Base-by-base conservation (phyloP, 352 stramenopile genomes). In the Phytophthora crassamura region DNA sequence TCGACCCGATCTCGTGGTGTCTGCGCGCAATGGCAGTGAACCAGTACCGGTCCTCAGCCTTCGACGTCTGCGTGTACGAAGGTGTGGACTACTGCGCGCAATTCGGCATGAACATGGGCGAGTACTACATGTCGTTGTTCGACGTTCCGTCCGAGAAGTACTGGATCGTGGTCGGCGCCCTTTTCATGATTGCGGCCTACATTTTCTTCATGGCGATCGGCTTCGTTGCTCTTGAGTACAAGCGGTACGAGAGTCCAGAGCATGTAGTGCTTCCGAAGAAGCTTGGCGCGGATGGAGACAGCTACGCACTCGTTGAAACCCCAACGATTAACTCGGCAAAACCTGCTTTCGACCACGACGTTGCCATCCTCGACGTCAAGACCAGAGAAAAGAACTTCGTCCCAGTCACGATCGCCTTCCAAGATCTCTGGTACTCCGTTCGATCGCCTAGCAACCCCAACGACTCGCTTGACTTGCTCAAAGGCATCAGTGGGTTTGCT, bases 1-100 rank as follows among this genome's bases (percentile, higher is more conserved):
- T n/a, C n/a, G 74, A 85, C 50, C 79, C 79, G 0, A 68, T 86
- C n/a, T 48, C 67, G 11, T 86, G 78, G 78, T 58, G 39, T 22
- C 30, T 77, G n/a, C 66, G 73, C 7, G 58, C 59, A 2, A 74
- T 69, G 22, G 65, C 54, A 32, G 66, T 74, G 38, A 74, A 74
- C 14, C 51, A 74, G 20, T 74, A 74, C n/a, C 60, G 52, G 1
- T 71, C 59, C 1, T 15, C 41, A 11, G 7, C 32, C 1, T 71
- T 71, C 12, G 49, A 74, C 22, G 55, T 76, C 11, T 80, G 72
- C 53, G 33, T 60, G 34, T 75, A 77, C 39, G 54, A 77, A 22
- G 53, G 40, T 4, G 20, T 79, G 12, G 54, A 79, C 25, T 82
- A 77, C 35, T 79, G 70, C 20, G 46, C 53, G 32, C 36, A 55